Percentiles rank a stretch among this genome's conserved stretches.
Evolutionary conservation across 805 yeast genomes (phyloP).

Genomic region (Saccharomycopsis guyanensis): DNA sequence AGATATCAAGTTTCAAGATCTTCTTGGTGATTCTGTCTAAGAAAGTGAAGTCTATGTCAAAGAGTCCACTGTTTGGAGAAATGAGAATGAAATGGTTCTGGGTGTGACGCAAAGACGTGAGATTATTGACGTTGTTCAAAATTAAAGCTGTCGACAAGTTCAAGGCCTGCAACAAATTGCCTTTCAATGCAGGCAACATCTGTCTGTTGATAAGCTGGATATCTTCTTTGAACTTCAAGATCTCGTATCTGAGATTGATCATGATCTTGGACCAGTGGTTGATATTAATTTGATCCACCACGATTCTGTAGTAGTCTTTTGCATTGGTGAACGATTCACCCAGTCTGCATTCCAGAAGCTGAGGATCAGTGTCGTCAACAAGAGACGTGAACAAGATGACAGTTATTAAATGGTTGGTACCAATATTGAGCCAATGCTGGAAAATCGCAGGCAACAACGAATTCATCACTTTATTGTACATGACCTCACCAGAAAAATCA

Average conservation of each 20-base stretch:
- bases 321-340: conserved; percentile 68
- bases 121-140: conserved; percentile 23
- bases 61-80: conserved; percentile 90
- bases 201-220: conserved; percentile 43
- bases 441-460: conserved; percentile 88
- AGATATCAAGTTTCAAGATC: conserved; percentile 70
- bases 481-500: conserved; percentile 91
- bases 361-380: conserved; percentile 46
- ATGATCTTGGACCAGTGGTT: conserved; percentile 87
- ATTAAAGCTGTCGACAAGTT: conserved; percentile 68
- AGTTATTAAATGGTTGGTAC: conserved; percentile 85
- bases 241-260: conserved; percentile 79
- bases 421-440: conserved; percentile 76
- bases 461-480: conserved; percentile 87
- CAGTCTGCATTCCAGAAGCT: conserved; percentile 16
- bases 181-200: conserved; percentile 80
- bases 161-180: conserved; percentile 81
- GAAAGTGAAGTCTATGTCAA: conserved; percentile 80
- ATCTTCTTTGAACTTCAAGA: conserved; percentile 72
- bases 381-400: conserved; percentile 77
- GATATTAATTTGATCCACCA: conserved; percentile 88
- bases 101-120: conserved; percentile 78
- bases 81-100: conserved; percentile 83
- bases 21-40: conserved; percentile 68
- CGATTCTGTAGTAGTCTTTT: conserved; percentile 82